Evolutionary conservation across 768 basidiomycete genomes (phyloP).

Genomic region (Suillus variegatus): DNA sequence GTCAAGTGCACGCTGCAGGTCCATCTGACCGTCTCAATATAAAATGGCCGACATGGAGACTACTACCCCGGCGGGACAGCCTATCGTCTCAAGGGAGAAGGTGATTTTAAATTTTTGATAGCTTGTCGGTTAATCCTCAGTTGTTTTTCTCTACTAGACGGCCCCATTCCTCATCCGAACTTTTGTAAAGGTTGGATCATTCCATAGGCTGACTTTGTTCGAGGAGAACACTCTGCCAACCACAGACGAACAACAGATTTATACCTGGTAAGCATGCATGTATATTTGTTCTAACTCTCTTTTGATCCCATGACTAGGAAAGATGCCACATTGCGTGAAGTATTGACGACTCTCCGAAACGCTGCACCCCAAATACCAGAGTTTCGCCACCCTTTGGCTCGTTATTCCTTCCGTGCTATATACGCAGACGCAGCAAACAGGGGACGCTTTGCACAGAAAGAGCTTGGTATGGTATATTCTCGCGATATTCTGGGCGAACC

Average conservation of each 20-base stretch:
- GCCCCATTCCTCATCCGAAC: constrained; percentile 81
- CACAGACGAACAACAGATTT: constrained; percentile 81
- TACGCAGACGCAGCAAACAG: constrained; percentile 74
- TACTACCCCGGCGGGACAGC: constrained; percentile 44
- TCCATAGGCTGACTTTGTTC: constrained; percentile 73
- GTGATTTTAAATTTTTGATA: constrained; percentile 24
- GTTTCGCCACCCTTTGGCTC: constrained; percentile 79
- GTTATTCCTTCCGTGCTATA: constrained; percentile 79
- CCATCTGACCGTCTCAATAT: constrained; percentile 3
- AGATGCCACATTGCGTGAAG: constrained; percentile 79
- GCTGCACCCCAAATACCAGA: constrained; percentile 67
- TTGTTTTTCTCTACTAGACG: constrained; percentile 44
- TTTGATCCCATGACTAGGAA: constrained; percentile 49
- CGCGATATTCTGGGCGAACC: constrained; percentile 85
- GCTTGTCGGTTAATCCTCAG: neutral
- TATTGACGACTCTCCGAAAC: constrained; percentile 75
- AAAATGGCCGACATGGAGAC: constrained; percentile 41
- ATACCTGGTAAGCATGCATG: constrained; percentile 60
- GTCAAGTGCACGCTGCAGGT: too few relatives aligned
- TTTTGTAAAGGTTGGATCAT: constrained; percentile 80
- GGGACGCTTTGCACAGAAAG: constrained; percentile 73
- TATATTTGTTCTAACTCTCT: neutral
- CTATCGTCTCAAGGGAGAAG: constrained; percentile 59
- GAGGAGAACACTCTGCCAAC: constrained; percentile 78
- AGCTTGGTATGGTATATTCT: constrained; percentile 80